Conservation (phyloP, 176 grass and related monocot species). For the Metroxylon sagu region DNA sequence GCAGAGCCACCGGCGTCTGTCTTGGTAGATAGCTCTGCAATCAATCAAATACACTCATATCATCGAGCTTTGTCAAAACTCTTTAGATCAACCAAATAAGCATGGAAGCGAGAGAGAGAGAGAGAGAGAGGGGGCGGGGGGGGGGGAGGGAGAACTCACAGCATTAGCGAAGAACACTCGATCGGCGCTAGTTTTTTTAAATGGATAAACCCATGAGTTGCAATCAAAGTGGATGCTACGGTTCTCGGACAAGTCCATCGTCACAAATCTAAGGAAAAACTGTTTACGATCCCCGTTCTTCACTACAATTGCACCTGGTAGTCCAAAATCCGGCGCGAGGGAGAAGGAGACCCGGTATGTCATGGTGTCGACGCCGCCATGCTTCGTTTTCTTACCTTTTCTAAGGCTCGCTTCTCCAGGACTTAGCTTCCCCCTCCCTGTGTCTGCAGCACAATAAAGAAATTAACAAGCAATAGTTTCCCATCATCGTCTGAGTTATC, state of each 20-base stretch:
- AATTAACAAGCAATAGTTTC: not conserved
- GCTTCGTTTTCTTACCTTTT: slow-evolving; percentile 58
- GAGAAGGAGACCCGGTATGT: slow-evolving; percentile 45
- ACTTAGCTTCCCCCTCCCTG: slow-evolving; percentile 55
- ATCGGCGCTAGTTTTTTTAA: slow-evolving; percentile 51
- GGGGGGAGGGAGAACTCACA: slow-evolving; percentile 5
- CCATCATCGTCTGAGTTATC: too few relatives aligned
- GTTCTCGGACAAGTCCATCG: slow-evolving; percentile 32
- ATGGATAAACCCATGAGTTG: slow-evolving; percentile 87
- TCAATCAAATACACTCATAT: too few relatives aligned
- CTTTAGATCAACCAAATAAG: too few relatives aligned
- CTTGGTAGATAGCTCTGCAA: slow-evolving; percentile 59
- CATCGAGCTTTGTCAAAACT: too few relatives aligned
- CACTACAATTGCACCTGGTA: slow-evolving; percentile 54
- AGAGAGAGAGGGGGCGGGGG: too few relatives aligned
- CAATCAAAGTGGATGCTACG: slow-evolving; percentile 72
- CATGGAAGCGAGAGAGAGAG: too few relatives aligned
- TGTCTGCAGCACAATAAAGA: slow-evolving; percentile 21
- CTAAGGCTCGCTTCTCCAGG: slow-evolving; percentile 27
- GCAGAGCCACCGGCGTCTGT: slow-evolving; percentile 49
- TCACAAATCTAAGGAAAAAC: slow-evolving; percentile 67
- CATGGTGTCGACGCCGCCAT: slow-evolving; percentile 42
- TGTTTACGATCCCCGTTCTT: slow-evolving; percentile 34
- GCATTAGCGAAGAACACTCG: slow-evolving; percentile 83
- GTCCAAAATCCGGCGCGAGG: slow-evolving; percentile 48